Evolutionary conservation across 495 filamentous ascomycete species (phyloP), one percentile per base, ranked within the genome.

Genomic region (Podospora anserina): DNA sequence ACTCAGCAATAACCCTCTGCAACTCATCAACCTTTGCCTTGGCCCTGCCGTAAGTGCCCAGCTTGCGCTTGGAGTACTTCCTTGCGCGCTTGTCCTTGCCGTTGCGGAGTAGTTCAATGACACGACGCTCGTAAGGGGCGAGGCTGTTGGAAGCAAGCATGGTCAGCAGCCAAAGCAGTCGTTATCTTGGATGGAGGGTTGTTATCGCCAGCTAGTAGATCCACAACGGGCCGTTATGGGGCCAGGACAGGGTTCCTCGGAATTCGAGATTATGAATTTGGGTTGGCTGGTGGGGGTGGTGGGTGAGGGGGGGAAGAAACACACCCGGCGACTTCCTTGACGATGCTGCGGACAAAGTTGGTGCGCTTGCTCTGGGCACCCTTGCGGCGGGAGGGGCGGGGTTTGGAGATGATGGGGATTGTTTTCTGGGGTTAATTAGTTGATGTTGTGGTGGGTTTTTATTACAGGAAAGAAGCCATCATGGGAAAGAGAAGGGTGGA

Each of bases 11-110:
- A 80, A 98, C 91, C 76, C 91, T 88, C 84, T 92, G 90, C 84
- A 99, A 91, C 85, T 97, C 93, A 80, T 99, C 95, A 71, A 97
- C 95, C 93, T 98, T 98, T 78, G 87, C 87, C 94, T 99, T 99
- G 74, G 94, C 95, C 78, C 95, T 93, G 76, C 89, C 89, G 83
- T 97, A 98, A 75, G 95, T 97, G 77, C 95, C 95, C 85, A 99
- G 94, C 74, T 95, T 88, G 90, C 96, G 97, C 94, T 99, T 99
- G 73, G 95, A 95, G 78, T 97, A 90, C 89, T 98, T 98, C 72
- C 95, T 87, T 70, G 95, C 95, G 84, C 95, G 92, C 91, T 99
- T 99, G 83, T 99, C 95, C 86, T 97, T 97, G 86, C 90, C 89
- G 88, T 98, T 99, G 75, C 95, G 92, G 81, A 99, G 89, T 73